Conservation (phyloP, 139 green algal species). For the Picochlorum sp. region DNA sequence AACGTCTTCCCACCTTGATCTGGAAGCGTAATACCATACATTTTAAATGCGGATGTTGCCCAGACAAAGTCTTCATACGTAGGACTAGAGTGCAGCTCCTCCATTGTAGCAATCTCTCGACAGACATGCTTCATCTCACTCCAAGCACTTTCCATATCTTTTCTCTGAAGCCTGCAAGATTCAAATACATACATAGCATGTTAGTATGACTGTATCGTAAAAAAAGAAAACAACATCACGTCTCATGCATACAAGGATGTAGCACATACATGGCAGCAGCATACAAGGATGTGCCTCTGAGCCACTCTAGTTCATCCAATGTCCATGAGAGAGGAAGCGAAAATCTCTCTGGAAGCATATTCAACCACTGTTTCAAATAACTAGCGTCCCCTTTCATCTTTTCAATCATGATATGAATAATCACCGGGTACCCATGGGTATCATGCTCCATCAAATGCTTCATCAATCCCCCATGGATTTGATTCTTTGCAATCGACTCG, state of each 20-base stretch:
- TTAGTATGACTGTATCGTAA: too few species aligned
- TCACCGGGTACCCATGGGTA: constrained; percentile 38
- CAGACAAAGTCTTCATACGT: constrained; percentile 60
- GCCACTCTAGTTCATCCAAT: constrained; percentile 44
- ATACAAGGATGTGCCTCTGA: constrained; percentile 61
- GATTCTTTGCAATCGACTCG: too few species aligned
- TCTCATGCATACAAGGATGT: too few species aligned
- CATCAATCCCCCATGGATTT: neutral
- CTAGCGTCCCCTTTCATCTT: neutral
- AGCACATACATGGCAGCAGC: constrained; percentile 29
- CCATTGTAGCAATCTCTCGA: constrained; percentile 15
- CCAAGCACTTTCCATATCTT: constrained; percentile 15
- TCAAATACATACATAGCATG: constrained; percentile 8
- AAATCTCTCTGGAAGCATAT: constrained; percentile 36
- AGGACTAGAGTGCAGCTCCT: constrained; percentile 16
- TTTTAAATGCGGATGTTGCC: constrained; percentile 49
- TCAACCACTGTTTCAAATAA: constrained; percentile 25
- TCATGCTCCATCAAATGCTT: constrained; percentile 1
- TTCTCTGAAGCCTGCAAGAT: constrained; percentile 3
- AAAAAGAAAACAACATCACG: too few species aligned
- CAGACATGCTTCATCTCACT: constrained; percentile 29
- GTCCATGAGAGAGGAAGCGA: constrained; percentile 35
- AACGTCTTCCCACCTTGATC: neutral
- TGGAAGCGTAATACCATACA: neutral
- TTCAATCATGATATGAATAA: constrained; percentile 59